Percentiles rank a stretch among this genome's conserved stretches.
These are phyloP conservation scores for Corylus avellana DNA, from an alignment of 306 rosid species.

Conservation along the genomic window DNA sequence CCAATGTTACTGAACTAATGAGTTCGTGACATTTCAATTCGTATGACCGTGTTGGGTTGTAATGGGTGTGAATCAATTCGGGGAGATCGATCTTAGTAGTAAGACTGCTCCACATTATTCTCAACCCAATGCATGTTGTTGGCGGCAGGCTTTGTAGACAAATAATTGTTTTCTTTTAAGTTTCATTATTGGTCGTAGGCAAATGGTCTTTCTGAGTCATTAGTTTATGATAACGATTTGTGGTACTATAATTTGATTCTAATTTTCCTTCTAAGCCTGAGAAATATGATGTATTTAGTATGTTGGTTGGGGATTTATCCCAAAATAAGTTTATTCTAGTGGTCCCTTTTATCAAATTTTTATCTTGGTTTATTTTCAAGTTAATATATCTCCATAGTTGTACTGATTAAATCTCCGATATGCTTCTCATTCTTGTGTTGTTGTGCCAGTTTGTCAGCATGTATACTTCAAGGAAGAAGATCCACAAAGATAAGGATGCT, in stretches of 20 bases:
- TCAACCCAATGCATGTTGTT: neutral
- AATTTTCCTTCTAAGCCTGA: neutral
- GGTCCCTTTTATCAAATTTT: neutral
- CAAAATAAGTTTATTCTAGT: neutral
- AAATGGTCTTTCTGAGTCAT: neutral
- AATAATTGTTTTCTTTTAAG: neutral
- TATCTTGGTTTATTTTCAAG: neutral
- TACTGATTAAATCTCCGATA: neutral
- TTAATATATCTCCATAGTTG: neutral
- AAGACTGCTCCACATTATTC: neutral
- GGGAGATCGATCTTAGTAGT: neutral
- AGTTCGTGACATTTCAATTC: neutral
- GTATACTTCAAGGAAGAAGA: constrained; percentile 71
- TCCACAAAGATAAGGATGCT: constrained; percentile 64
- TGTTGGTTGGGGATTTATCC: neutral
- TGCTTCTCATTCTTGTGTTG: neutral
- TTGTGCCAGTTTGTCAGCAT: constrained; percentile 40
- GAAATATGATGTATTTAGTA: neutral
- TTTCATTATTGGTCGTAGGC: neutral
- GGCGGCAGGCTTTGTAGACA: neutral
- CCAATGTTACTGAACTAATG: neutral
- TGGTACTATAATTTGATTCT: neutral
- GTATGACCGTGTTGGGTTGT: neutral
- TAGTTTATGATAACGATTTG: neutral
- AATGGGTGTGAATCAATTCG: neutral